These are phyloP conservation scores for Leishmania lainsoni DNA, from an alignment of 208 protist species.

Conservation along the genomic window DNA sequence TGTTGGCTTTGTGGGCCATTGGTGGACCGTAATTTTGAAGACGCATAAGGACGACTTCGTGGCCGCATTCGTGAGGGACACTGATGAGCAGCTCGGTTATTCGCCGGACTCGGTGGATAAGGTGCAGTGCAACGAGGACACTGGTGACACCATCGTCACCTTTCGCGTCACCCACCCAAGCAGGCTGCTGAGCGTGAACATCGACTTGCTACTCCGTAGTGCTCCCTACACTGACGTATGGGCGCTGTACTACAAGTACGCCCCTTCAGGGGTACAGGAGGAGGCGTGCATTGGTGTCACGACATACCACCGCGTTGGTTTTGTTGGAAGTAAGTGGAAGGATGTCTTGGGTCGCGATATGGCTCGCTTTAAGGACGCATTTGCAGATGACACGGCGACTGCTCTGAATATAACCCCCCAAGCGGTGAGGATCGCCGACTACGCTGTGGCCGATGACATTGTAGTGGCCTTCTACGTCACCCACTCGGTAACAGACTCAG, in stretches of 20 bases:
- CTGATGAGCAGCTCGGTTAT: constrained; percentile 32
- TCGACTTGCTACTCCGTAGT: constrained; percentile 44
- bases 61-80: constrained; percentile 49
- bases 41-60: constrained; percentile 34
- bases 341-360: constrained; percentile 33
- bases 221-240: constrained; percentile 63
- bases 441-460: constrained; percentile 48
- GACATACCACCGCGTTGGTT: constrained; percentile 75
- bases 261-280: not conserved
- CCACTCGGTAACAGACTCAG: constrained; percentile 31
- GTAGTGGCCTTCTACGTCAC: constrained; percentile 64
- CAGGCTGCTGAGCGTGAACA: constrained; percentile 40
- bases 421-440: constrained; percentile 47
- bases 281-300: constrained; percentile 15
- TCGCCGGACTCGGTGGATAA: constrained; percentile 42
- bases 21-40: constrained; percentile 51
- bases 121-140: constrained; percentile 47
- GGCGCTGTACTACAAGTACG: constrained; percentile 55
- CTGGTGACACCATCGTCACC: constrained; percentile 64
- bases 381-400: constrained; percentile 52
- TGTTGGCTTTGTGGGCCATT: constrained; percentile 68
- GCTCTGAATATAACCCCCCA: constrained; percentile 36
- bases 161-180: constrained; percentile 49
- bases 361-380: constrained; percentile 45
- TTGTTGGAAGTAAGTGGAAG: constrained; percentile 63